These are phyloP conservation scores for Fusarium chuoi DNA, from an alignment of 2,329 filamentous ascomycete genomes.

Conservation along the genomic window DNA sequence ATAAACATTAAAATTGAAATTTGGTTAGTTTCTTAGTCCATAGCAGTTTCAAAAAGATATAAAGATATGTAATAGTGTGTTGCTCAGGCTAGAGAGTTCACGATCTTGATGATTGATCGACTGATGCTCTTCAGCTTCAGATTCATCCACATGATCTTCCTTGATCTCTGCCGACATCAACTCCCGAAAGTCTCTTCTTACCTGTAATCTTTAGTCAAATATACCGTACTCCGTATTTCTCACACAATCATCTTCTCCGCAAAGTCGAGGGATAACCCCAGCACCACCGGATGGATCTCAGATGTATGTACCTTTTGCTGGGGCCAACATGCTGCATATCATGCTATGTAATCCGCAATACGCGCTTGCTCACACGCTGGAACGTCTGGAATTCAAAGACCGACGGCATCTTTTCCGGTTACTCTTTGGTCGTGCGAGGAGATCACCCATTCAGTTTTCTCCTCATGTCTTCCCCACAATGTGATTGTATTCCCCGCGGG, in stretches of 20 bases:
- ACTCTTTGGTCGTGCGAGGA: neutral
- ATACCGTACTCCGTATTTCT: neutral
- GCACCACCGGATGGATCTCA: constrained; percentile 11
- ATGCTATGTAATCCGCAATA: constrained; percentile 8
- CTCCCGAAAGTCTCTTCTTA: neutral
- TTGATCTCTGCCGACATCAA: neutral
- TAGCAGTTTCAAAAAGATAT: neutral
- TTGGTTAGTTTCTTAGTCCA: neutral
- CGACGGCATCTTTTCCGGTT: neutral
- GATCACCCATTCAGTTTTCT: neutral
- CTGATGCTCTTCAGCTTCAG: neutral
- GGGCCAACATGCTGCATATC: neutral
- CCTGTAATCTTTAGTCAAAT: neutral
- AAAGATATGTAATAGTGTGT: neutral
- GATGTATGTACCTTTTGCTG: neutral
- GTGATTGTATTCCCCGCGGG: neutral
- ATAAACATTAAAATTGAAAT: too few species aligned
- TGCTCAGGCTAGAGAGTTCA: neutral
- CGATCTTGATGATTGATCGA: neutral
- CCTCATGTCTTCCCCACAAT: constrained; percentile 7
- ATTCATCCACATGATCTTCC: neutral
- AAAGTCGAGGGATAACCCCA: constrained; percentile 3
- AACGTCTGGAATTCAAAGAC: constrained; percentile 16
- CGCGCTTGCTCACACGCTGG: neutral
- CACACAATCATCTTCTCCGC: constrained; percentile 1